Evolutionary conservation across 2,329 filamentous ascomycete genomes (phyloP).

Genomic region (Pseudopithomyces maydicus): DNA sequence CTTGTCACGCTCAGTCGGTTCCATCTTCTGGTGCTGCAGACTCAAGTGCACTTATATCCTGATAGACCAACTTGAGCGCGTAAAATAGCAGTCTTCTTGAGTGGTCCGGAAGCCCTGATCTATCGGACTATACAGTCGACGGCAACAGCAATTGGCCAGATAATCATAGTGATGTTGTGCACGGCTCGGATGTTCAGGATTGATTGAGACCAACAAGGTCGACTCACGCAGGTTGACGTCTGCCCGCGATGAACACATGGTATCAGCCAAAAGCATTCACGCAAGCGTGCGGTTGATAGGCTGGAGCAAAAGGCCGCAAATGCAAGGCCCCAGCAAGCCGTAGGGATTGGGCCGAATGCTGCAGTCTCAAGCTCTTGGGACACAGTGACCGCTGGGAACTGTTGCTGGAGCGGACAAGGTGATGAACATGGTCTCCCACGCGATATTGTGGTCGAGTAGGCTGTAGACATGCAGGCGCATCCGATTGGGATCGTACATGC

Average conservation of each 20-base stretch:
- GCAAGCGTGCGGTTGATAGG: neutral
- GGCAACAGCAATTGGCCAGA: conserved; percentile 1
- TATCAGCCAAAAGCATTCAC: neutral
- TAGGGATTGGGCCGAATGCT: neutral
- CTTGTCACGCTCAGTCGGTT: neutral
- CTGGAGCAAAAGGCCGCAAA: neutral
- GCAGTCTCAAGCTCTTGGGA: neutral
- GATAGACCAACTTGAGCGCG: conserved; percentile 16
- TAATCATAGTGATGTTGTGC: neutral
- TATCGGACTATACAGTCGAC: neutral
- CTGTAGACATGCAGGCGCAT: neutral
- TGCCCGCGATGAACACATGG: neutral
- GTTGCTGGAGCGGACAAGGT: neutral
- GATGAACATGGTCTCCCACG: neutral
- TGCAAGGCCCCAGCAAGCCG: neutral
- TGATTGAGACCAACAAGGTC: conserved; percentile 15
- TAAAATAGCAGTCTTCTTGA: neutral
- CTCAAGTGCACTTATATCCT: conserved; percentile 13
- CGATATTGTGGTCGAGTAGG: neutral
- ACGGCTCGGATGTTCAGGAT: conserved; percentile 12
- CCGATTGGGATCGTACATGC: neutral
- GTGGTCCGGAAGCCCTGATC: neutral
- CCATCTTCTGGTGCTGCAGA: neutral
- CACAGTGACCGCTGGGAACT: neutral
- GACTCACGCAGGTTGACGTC: conserved; percentile 8